Evolutionary conservation across 352 stramenopile species (phyloP), one percentile per base, ranked within the genome.

Genomic region (Elongisporangium undulatum): DNA sequence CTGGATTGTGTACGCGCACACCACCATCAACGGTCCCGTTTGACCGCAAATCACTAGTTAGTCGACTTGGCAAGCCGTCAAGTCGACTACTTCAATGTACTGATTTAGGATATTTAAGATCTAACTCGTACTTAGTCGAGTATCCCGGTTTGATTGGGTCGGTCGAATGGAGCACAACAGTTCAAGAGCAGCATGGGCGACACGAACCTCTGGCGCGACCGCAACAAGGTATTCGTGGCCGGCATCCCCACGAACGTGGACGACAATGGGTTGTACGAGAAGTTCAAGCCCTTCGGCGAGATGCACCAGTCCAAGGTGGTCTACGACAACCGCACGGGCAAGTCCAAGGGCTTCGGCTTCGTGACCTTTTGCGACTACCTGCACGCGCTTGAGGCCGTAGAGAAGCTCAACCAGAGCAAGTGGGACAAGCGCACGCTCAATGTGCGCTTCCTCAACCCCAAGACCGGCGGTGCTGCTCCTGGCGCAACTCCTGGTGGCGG

Each of bases 291-390:
- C 9, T 92, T 90, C 52, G 85, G 85, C 23, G 79, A 89, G 57
- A 94, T 94, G 85, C 85, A 91, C 66, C 85, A 94, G 69, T 82
- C 85, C 63, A 92, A 92, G 49, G 85, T 94, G 19, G 85, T 94
- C 49, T 82, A 77, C 55, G 85, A 95, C 67, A 65, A 66, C 53
- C 77, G 74, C 48, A 93, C 83, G 2, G 79, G 82, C 6, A 69
- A 72, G 50, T 94, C 85, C 17, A 75, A 74, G 10, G 84, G 84
- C 61, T 94, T 94, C 62, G 85, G 85, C 41, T 95, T 95, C 55
- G 71, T 95, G 51, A 95, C 85, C 1, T 94, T 89, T 56, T 75
- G 79, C 61, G 75, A 90, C 55, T 94, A 94, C 58, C 82, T 81
- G 34, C 56, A 91, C 60, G 85, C 85, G 22, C 71, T 94, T 21